Percentiles rank a stretch among this genome's conserved stretches.
Conservation (phyloP, 345 rosid species). For the Iberis pinnata region DNA sequence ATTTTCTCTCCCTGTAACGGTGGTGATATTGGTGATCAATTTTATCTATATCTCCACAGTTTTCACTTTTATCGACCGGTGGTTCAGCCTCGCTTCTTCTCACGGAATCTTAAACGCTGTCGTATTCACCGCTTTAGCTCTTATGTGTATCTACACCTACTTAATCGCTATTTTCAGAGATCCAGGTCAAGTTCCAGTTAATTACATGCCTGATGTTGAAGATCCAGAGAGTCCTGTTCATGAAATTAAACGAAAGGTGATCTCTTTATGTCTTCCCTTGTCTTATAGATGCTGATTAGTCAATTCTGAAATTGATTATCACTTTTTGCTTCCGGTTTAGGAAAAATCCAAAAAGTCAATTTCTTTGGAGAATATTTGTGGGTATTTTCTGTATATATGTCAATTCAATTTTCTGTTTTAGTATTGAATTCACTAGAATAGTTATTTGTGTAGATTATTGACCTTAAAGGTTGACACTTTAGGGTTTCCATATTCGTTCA, state of each 20-base stretch:
- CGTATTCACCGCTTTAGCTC: slow-evolving; percentile 59
- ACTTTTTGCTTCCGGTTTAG: too few relatives aligned
- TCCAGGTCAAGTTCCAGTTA: slow-evolving; percentile 77
- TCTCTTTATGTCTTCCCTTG: slow-evolving; percentile 8
- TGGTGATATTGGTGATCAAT: slow-evolving; percentile 53
- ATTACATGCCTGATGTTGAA: slow-evolving; percentile 72
- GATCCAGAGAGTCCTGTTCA: slow-evolving; percentile 56
- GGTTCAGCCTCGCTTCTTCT: slow-evolving; percentile 80
- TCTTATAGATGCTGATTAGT: too few relatives aligned
- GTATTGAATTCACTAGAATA: too few relatives aligned
- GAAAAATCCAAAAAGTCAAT: slow-evolving; percentile 52
- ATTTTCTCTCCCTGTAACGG: slow-evolving; percentile 61
- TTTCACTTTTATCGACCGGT: slow-evolving; percentile 73
- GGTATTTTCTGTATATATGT: too few relatives aligned
- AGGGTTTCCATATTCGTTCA: too few relatives aligned
- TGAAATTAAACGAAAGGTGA: slow-evolving; percentile 93
- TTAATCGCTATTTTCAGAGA: slow-evolving; percentile 52
- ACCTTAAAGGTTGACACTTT: slow-evolving; percentile 5
- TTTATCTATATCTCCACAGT: slow-evolving; percentile 66
- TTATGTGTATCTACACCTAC: slow-evolving; percentile 59
- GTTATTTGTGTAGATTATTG: too few relatives aligned
- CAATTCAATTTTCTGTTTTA: too few relatives aligned
- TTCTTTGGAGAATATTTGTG: too few relatives aligned
- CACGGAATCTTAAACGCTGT: slow-evolving; percentile 71
- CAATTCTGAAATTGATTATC: too few relatives aligned